Conservation (phyloP, 371 early-diverging fungal species). For the Mucor sp. region DNA sequence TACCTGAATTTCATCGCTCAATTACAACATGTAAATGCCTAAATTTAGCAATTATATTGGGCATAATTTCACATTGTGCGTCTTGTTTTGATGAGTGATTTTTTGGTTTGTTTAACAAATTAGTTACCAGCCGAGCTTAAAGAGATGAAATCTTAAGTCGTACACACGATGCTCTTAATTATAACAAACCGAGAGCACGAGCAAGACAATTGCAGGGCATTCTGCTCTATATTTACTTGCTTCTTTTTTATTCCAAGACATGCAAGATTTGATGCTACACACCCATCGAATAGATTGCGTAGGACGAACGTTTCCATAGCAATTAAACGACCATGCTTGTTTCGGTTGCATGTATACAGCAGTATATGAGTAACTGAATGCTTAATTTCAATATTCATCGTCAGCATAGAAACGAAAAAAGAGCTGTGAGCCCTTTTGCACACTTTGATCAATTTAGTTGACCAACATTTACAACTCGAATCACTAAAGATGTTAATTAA, state of each 20-base stretch:
- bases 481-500: too few species aligned
- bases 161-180: neutral
- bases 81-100: too few species aligned
- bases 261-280: neutral
- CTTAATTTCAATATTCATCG: neutral
- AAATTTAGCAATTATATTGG: neutral
- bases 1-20: neutral
- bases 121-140: constrained; percentile 1
- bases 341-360: too few species aligned
- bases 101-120: neutral
- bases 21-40: neutral
- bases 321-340: too few species aligned
- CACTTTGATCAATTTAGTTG: too few species aligned
- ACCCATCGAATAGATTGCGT: neutral
- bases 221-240: neutral
- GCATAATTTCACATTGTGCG: neutral
- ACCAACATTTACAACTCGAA: too few species aligned
- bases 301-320: neutral
- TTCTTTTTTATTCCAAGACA: neutral
- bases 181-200: neutral
- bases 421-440: too few species aligned
- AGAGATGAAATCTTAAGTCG: neutral
- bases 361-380: neutral
- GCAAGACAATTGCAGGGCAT: neutral
- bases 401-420: neutral